Conservation (phyloP, 495 filamentous ascomycete species). For the Penicillium coprophilum region DNA sequence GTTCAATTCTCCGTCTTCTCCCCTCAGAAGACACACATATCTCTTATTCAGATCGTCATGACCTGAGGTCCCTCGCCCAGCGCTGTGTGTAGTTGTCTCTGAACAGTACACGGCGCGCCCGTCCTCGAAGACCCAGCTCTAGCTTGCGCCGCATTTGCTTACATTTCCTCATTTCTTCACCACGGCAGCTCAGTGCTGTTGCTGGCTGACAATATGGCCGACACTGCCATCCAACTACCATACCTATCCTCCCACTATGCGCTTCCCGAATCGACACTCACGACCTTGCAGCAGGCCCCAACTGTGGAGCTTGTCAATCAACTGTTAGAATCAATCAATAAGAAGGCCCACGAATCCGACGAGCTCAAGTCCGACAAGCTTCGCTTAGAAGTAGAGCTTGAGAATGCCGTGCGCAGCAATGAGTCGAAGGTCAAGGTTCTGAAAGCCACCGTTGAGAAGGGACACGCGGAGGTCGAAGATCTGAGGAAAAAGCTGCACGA, state of each 20-base stretch:
- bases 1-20: conserved; percentile 5
- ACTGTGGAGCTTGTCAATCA: conserved; percentile 73
- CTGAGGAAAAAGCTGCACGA: conserved; percentile 74
- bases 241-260: conserved; percentile 75
- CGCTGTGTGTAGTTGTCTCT: conserved; percentile 25
- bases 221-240: conserved; percentile 68
- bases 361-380: conserved; percentile 78
- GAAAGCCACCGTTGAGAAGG: conserved; percentile 77
- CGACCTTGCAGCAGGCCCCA: conserved; percentile 64
- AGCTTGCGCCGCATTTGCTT: conserved; percentile 8
- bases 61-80: conserved; percentile 14
- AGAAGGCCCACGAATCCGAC: conserved; percentile 78
- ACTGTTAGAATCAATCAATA: conserved; percentile 64
- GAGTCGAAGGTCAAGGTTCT: conserved; percentile 79
- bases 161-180: conserved; percentile 4
- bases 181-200: conserved; percentile 22
- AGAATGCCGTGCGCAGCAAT: conserved; percentile 75
- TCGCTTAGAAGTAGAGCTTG: conserved; percentile 85
- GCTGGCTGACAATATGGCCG: conserved; percentile 61
- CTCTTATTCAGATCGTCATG: conserved; percentile 21
- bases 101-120: conserved; percentile 24
- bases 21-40: not conserved
- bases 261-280: conserved; percentile 66
- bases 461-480: conserved; percentile 73
- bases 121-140: conserved; percentile 13